Percentiles rank a stretch among this genome's conserved stretches.
Conservation (phyloP, 2,329 filamentous ascomycete genomes). For the Acrodontium crateriforme region DNA sequence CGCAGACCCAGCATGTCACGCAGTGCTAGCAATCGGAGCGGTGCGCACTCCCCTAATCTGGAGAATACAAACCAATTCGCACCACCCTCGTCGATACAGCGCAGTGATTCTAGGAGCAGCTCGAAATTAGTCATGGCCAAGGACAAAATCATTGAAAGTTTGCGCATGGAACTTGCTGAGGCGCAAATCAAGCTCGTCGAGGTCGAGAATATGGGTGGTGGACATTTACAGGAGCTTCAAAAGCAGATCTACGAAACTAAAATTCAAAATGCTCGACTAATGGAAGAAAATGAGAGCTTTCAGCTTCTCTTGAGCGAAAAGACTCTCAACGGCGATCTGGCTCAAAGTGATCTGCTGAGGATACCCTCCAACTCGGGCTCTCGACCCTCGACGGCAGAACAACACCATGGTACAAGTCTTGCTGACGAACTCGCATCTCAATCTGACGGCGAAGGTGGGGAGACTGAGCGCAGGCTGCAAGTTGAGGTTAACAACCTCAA, state of each 20-base stretch:
- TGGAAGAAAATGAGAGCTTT: conserved; percentile 99
- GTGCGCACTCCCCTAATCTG: conserved; percentile 31
- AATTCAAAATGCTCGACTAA: conserved; percentile 87
- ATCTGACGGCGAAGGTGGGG: conserved; percentile 40
- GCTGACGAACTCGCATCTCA: conserved; percentile 76
- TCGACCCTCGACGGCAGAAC: conserved; percentile 30
- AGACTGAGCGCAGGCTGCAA: conserved; percentile 54
- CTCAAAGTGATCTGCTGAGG: conserved; percentile 10
- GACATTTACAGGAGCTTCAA: conserved; percentile 79
- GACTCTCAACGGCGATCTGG: conserved; percentile 86
- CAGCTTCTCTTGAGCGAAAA: conserved; percentile 88
- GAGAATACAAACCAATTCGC: conserved; percentile 50
- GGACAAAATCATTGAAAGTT: conserved; percentile 86
- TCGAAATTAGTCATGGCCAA: conserved; percentile 88
- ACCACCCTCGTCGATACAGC: conserved; percentile 60
- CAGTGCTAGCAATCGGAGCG: conserved; percentile 13
- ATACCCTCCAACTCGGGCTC: conserved; percentile 29
- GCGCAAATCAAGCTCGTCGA: conserved; percentile 91
- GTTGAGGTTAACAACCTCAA: conserved; percentile 64
- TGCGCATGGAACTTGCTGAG: conserved; percentile 85
- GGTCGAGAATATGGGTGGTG: conserved; percentile 82
- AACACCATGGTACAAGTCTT: conserved; percentile 43
- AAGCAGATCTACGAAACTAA: conserved; percentile 78
- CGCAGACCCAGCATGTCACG: conserved; percentile 37
- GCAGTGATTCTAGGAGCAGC: conserved; percentile 65